Percentiles rank a stretch among this genome's conserved stretches.
These are phyloP conservation scores for Solanum infundibuliforme DNA, from an alignment of 257 asterid genomes.

Conservation along the genomic window DNA sequence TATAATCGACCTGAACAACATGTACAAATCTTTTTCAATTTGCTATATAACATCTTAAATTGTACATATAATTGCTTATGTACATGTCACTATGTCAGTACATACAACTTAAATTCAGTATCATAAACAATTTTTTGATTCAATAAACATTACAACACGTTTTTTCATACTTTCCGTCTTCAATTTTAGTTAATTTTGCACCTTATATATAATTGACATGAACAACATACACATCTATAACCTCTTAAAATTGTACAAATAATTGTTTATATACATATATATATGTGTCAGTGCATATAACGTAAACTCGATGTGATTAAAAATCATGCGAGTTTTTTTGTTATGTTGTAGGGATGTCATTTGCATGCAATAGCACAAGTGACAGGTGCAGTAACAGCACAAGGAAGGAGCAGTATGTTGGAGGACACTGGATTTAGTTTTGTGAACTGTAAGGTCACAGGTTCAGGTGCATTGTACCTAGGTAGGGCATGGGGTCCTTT, in stretches of 20 bases:
- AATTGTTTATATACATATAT: background rate
- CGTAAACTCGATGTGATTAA: background rate
- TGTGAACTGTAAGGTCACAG: constrained; percentile 83
- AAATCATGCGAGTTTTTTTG: background rate
- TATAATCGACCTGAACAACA: background rate
- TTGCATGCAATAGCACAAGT: constrained; percentile 78
- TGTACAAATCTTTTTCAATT: background rate
- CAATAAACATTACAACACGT: background rate
- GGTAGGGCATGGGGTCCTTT: constrained; percentile 99
- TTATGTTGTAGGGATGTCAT: constrained; percentile 39
- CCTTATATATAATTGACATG: background rate
- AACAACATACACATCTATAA: background rate
- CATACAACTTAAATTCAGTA: background rate
- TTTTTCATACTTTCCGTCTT: background rate
- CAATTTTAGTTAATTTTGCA: background rate
- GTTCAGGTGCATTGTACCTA: constrained; percentile 82
- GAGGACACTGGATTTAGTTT: constrained; percentile 83
- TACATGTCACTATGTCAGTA: background rate
- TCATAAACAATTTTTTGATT: fast-evolving
- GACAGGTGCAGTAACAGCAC: constrained; percentile 88
- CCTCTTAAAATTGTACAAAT: background rate
- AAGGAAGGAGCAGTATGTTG: constrained; percentile 59
- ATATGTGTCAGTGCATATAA: background rate
- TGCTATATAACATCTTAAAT: background rate
- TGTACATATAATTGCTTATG: background rate